Percentiles rank a stretch among this genome's conserved stretches.
These are phyloP conservation scores for Penicillium sp. DNA, from an alignment of 2,329 filamentous ascomycete species.

Conservation along the genomic window DNA sequence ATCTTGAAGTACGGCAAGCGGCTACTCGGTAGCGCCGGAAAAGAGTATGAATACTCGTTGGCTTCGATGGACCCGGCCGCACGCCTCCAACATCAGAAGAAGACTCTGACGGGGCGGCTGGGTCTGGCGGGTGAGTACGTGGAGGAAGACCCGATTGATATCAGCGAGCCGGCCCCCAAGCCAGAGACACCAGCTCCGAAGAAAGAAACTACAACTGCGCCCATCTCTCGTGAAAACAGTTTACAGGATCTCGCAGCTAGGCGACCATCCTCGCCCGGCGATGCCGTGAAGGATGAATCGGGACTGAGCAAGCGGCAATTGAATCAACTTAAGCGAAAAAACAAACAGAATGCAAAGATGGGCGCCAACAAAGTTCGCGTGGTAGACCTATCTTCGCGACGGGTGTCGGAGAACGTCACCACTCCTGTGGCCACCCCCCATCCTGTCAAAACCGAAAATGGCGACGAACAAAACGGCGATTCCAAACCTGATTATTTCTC, in stretches of 20 bases:
- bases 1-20: slow-evolving; percentile 83
- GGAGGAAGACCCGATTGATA: slow-evolving; percentile 76
- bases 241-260: slow-evolving; percentile 42
- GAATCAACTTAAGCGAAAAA: slow-evolving; percentile 90
- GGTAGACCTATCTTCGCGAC: slow-evolving; percentile 75
- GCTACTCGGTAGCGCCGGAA: slow-evolving; percentile 76
- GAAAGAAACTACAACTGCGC: slow-evolving; percentile 52
- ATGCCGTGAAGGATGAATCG: slow-evolving; percentile 61
- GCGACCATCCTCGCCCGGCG: slow-evolving; percentile 48
- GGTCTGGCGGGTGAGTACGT: slow-evolving; percentile 81
- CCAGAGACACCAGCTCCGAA: slow-evolving; percentile 43
- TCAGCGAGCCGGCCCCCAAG: slow-evolving; percentile 56
- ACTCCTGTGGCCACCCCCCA: slow-evolving; percentile 55
- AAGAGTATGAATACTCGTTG: slow-evolving; percentile 78
- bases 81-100: slow-evolving; percentile 83
- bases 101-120: slow-evolving; percentile 75
- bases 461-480: slow-evolving; percentile 58
- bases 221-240: slow-evolving; percentile 44
- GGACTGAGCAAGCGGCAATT: slow-evolving; percentile 88
- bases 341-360: slow-evolving; percentile 84
- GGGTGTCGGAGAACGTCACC: slow-evolving; percentile 64
- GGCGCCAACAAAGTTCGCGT: slow-evolving; percentile 87
- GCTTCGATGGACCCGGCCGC: slow-evolving; percentile 77
- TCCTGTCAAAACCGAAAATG: slow-evolving; percentile 61
- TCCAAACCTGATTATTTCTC: slow-evolving; percentile 83